A percentile compares a stretch with the other conserved stretches of the same genome.
Evolutionary conservation across 768 basidiomycete genomes (phyloP).

Genomic region (Tricholoma matsutake): DNA sequence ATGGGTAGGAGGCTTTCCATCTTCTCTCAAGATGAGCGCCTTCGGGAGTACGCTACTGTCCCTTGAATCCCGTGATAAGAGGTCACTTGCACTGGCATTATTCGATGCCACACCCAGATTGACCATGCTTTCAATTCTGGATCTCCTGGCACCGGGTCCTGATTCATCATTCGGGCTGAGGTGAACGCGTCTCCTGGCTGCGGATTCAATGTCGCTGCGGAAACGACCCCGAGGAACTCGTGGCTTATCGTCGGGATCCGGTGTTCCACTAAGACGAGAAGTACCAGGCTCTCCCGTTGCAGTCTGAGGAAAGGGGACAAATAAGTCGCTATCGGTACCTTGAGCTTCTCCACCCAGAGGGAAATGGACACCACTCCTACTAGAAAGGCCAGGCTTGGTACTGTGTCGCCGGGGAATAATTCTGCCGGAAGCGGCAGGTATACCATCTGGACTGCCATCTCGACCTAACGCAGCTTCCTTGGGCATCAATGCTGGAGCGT

Average conservation of each 20-base stretch:
- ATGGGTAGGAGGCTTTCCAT: slow-evolving; percentile 74
- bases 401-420: slow-evolving; percentile 58
- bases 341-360: slow-evolving; percentile 36
- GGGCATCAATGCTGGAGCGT: slow-evolving; percentile 46
- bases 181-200: slow-evolving; percentile 47
- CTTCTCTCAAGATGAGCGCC: slow-evolving; percentile 75
- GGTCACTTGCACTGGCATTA: slow-evolving; percentile 63
- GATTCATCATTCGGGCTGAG: slow-evolving; percentile 71
- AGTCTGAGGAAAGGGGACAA: slow-evolving; percentile 65
- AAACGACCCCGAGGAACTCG: slow-evolving; percentile 59
- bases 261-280: slow-evolving; percentile 34
- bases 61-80: slow-evolving; percentile 56
- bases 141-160: slow-evolving; percentile 48
- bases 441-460: slow-evolving; percentile 59
- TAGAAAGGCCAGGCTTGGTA: slow-evolving; percentile 39
- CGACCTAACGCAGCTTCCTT: slow-evolving; percentile 46
- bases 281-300: slow-evolving; percentile 50
- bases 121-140: slow-evolving; percentile 73
- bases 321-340: slow-evolving; percentile 34
- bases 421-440: slow-evolving; percentile 35
- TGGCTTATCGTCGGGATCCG: slow-evolving; percentile 31
- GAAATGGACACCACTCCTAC: slow-evolving; percentile 46
- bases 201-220: slow-evolving; percentile 71
- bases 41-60: slow-evolving; percentile 64
- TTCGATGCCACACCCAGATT: slow-evolving; percentile 52